These are phyloP conservation scores for Thalassiosira profunda DNA, from an alignment of 108 stramenopile species.

Conservation along the genomic window DNA sequence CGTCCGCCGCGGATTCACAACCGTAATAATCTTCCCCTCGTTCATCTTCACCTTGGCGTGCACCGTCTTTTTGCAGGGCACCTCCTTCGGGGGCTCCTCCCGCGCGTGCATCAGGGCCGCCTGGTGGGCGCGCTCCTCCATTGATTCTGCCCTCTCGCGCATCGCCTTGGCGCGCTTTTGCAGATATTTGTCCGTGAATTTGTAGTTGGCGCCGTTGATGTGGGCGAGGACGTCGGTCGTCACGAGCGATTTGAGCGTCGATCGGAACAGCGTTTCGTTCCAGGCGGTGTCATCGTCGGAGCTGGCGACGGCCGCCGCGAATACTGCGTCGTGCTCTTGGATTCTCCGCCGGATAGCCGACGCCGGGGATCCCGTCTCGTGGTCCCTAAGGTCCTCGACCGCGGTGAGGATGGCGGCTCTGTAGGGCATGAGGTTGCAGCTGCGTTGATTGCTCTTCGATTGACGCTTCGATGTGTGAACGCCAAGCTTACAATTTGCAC, in stretches of 20 bases:
- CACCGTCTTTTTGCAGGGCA: conserved; percentile 25
- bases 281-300: conserved; percentile 9
- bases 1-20: conserved; percentile 20
- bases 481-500: too few species aligned
- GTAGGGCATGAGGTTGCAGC: too few species aligned
- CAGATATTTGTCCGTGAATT: conserved; percentile 27
- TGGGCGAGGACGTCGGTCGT: conserved; percentile 21
- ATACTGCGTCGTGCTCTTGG: too few species aligned
- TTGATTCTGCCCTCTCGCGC: conserved; percentile 18
- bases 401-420: conserved; percentile 42
- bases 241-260: conserved; percentile 37
- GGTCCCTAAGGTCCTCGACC: conserved; percentile 37
- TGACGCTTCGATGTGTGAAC: too few species aligned
- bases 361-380: conserved; percentile 37
- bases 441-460: too few species aligned
- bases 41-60: conserved; percentile 47
- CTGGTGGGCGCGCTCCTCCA: neutral
- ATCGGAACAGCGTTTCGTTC: conserved; percentile 38
- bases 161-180: conserved; percentile 14
- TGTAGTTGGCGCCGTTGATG: conserved; percentile 39
- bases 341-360: conserved; percentile 32
- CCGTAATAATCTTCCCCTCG: conserved; percentile 36
- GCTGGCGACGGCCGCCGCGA: neutral
- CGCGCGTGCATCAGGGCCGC: conserved; percentile 8
- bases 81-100: conserved; percentile 33